Evolutionary conservation across 768 basidiomycete genomes (phyloP), one percentile per base, ranked within the genome.

Genomic region (Cytidiella melzeri): DNA sequence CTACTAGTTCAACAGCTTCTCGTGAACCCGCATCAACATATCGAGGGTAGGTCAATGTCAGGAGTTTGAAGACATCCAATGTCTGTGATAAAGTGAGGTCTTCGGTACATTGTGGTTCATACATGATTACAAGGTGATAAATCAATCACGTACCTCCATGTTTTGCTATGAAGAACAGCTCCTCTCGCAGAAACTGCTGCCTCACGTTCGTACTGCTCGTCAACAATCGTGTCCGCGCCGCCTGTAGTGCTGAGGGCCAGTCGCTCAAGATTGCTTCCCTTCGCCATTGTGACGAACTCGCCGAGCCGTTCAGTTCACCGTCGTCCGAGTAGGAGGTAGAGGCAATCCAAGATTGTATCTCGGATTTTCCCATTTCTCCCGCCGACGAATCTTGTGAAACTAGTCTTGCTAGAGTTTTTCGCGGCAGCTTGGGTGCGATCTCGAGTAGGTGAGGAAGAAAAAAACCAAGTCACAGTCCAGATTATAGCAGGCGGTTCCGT

Each of bases 41-140:
- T 57, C 84, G 80, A 13, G 87, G 80, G 64, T 90, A 87, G 0
- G 87, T 92, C 45, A 80, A 67, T 1, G 83, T 85, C 43, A 93
- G 67, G 4, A 92, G 69, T 50, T 74, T 73, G 64, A 93, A 84
- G 21, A 92, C 58, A 60, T 90, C 89, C 66, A 83, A 56, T 18
- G 69, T 71, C 60, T 87, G 84, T 0, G 77, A 70, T 44, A 83
- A 65, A 28, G 66, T 69, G 45, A 88, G 67, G 58, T 83, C 87
- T 90, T 55, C 50, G 25, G 28, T 28, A 27, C 41, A 51, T 25
- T 23, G 48, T 27, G n/a, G 48, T 15, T 50, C 10, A 46, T 34
- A 13, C 21, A 47, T 37, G 30, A 25, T 26, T 27, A 51, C 37
- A 45, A n/a, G 23, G 15, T 40, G 6, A 24, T 18, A 36, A 48